Base-by-base conservation (phyloP, 805 yeast genomes). In the Candida jianshihensis region DNA sequence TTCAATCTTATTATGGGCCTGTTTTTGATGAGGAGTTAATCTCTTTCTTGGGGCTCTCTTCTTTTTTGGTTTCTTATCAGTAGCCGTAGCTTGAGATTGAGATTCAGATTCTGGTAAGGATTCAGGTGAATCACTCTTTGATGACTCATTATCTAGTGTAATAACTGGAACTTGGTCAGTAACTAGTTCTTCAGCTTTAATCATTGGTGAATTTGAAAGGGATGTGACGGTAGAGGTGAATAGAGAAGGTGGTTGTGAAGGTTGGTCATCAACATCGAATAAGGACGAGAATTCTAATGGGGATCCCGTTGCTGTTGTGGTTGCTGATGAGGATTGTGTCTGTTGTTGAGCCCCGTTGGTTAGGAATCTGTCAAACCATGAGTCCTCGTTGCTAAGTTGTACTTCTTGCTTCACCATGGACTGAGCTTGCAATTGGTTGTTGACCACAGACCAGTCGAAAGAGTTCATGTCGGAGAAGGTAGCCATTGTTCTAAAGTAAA, bases 1-100 rank as follows among this genome's bases (percentile, higher is more conserved):
- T 51, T 81, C 88, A 43, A 81, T 78, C 56, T 74, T 75, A 60
- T 80, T 80, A 53, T 81, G 89, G 0, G 85, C 85, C 48, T 75
- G 75, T 46, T 79, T 77, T 57, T 80, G 87, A 45, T 69, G 67
- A 6, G 66, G 64, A 8, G 80, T 72, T 37, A 74, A 54, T 55
- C 77, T 66, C 57, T 75, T 74, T 52, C 79, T 59, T 31, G 72
- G 71, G 12, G 73, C 69, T 53, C 75, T 63, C 53, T 62, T 68
- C 60, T 61, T 63, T 51, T 61, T 61, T 28, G 56, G 53, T 40
- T 59, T 57, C 34, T 42, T 43, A 11, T 44, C 30, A 5, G 37
- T 25, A 16, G 37, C 14, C 10, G 37, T 11, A 31, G 19, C 27
- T 35, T 13, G 43, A 37, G 10, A 16, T n/a, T 9, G 16, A 14